phyloP scores from a whole-genome alignment of 2,329 filamentous ascomycete genomes.

The Exophiala lecanii-corni region DNA sequence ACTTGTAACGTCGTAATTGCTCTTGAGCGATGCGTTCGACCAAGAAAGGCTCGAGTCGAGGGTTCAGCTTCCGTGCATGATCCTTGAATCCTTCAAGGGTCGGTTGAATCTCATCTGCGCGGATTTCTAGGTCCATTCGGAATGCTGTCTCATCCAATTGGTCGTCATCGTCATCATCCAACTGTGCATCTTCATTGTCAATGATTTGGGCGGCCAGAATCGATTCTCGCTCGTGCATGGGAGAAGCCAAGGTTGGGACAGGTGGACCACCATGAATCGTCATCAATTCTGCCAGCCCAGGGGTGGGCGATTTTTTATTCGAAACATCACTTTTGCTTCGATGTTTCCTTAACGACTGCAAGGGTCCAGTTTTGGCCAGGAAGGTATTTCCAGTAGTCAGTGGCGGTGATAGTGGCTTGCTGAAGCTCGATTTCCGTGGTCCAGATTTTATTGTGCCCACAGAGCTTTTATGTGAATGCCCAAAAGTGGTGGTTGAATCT shows the following conservation, averaged over 20 bases:
- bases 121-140: conserved; percentile 57
- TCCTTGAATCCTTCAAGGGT: conserved; percentile 71
- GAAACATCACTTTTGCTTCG: conserved; percentile 57
- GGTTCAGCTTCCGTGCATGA: conserved; percentile 70
- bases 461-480: conserved; percentile 25
- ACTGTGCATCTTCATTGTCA: conserved; percentile 32
- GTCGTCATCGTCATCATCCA: conserved; percentile 44
- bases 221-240: conserved; percentile 33
- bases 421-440: conserved; percentile 37
- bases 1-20: conserved; percentile 73
- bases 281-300: conserved; percentile 51
- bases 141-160: conserved; percentile 30
- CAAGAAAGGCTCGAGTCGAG: conserved; percentile 62
- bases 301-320: conserved; percentile 33
- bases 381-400: conserved; percentile 39
- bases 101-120: conserved; percentile 65
- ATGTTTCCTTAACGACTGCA: conserved; percentile 30
- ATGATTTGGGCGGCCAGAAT: conserved; percentile 20
- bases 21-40: conserved; percentile 79
- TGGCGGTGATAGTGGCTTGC: conserved; percentile 36
- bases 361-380: conserved; percentile 38
- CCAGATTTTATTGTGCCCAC: conserved; percentile 28
- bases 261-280: conserved; percentile 56
- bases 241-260: conserved; percentile 51
- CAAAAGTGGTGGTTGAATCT: conserved; percentile 2